Conservation (phyloP, 345 rosid genomes). For the Turritis glabra region DNA sequence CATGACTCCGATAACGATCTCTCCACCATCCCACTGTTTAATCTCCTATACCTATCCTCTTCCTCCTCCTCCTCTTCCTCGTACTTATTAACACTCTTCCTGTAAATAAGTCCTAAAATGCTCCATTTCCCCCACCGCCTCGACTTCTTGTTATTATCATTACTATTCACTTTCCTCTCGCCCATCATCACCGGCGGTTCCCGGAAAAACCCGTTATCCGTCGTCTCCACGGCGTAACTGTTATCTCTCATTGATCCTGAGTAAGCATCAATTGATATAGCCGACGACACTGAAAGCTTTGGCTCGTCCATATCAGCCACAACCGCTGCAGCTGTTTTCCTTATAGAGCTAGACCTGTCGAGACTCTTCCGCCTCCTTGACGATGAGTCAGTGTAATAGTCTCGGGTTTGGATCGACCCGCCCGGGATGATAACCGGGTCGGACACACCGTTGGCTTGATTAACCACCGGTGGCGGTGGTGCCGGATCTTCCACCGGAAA, state of each 20-base stretch:
- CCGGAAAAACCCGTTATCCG: conserved; percentile 50
- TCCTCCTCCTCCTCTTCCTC: conserved; percentile 94
- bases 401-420: conserved; percentile 90
- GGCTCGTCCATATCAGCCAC: conserved; percentile 89
- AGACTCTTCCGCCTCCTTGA: conserved; percentile 87
- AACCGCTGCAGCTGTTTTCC: conserved; percentile 80
- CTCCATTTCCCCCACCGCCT: conserved; percentile 90
- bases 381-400: conserved; percentile 83
- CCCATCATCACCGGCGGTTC: conserved; percentile 34
- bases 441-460: neutral
- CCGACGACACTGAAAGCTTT: conserved; percentile 65
- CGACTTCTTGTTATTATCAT: conserved; percentile 68
- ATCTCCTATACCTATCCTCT: conserved; percentile 71
- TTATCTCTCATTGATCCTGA: conserved; percentile 75
- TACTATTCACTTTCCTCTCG: conserved; percentile 42
- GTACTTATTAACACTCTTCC: conserved; percentile 73
- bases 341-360: conserved; percentile 79
- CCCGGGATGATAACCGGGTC: conserved; percentile 62
- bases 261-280: conserved; percentile 51
- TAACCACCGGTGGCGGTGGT: neutral
- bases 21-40: conserved; percentile 68
- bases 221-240: conserved; percentile 51
- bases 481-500: conserved; percentile 80
- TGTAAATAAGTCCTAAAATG: conserved; percentile 81
- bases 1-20: conserved; percentile 94